phyloP scores from a whole-genome alignment of 805 yeast species.

The Ascoidea asiatica region DNA sequence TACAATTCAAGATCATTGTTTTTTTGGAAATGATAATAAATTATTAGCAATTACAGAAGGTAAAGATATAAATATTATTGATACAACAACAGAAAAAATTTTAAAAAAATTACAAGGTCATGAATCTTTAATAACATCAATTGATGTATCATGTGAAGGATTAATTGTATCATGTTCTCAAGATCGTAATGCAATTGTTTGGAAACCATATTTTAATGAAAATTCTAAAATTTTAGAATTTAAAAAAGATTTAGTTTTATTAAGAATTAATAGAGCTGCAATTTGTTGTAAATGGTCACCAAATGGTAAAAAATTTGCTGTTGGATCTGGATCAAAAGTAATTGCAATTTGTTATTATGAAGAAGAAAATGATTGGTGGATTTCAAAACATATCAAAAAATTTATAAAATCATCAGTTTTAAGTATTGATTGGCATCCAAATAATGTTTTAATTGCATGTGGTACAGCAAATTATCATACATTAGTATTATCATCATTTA shows the following conservation, averaged over 20 bases:
- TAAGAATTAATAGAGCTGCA: conserved; percentile 92
- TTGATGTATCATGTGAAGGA: conserved; percentile 81
- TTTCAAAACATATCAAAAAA: conserved; percentile 90
- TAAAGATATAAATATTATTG: conserved; percentile 62
- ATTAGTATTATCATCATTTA: conserved; percentile 76
- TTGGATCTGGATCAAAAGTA: conserved; percentile 88
- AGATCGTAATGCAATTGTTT: conserved; percentile 93
- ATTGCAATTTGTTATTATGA: conserved; percentile 95
- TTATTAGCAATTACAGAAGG: conserved; percentile 72
- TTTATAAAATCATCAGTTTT: conserved; percentile 85
- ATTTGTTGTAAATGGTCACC: conserved; percentile 94
- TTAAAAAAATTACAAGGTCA: conserved; percentile 66
- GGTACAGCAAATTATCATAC: conserved; percentile 94
- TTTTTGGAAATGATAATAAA: conserved; percentile 47
- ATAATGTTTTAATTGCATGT: conserved; percentile 72
- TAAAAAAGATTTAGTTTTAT: conserved; percentile 82
- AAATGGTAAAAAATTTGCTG: conserved; percentile 89
- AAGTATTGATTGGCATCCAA: conserved; percentile 85
- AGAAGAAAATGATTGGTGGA: conserved; percentile 98
- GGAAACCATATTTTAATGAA: conserved; percentile 51
- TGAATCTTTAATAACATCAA: conserved; percentile 88
- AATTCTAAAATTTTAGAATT: conserved; percentile 36
- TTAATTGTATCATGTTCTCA: conserved; percentile 94
- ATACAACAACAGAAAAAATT: conserved; percentile 35
- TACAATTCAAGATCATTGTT: conserved; percentile 87